These are phyloP conservation scores for Arabidopsis hybrid DNA, from an alignment of 441 rosid genomes.

Conservation along the genomic window DNA sequence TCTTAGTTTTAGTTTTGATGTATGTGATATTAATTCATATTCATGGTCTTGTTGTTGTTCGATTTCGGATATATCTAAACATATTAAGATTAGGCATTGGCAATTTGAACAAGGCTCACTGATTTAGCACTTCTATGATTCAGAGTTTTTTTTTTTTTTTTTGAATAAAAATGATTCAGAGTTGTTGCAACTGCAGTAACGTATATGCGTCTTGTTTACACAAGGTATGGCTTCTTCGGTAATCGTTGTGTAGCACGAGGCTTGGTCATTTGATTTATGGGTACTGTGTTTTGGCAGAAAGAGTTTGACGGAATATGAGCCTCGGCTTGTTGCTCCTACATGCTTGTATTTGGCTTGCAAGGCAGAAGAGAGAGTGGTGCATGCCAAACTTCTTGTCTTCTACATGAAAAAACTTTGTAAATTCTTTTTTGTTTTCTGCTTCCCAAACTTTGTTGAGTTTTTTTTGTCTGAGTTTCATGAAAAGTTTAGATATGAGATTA, in stretches of 20 bases:
- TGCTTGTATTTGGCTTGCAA: slow-evolving; percentile 97
- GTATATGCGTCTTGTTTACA: slow-evolving; percentile 94
- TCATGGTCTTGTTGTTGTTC: neutral
- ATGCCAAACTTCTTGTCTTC: slow-evolving; percentile 78
- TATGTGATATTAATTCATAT: too few species aligned
- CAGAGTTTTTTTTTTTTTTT: slow-evolving; percentile 97
- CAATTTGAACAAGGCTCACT: slow-evolving; percentile 41
- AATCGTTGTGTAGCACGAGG: neutral
- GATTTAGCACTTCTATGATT: slow-evolving; percentile 33
- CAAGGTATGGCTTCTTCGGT: slow-evolving; percentile 56
- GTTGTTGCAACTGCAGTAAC: slow-evolving; percentile 91
- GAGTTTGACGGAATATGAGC: slow-evolving; percentile 93
- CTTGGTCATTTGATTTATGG: slow-evolving; percentile 21
- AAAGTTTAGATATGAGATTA: slow-evolving; percentile 77
- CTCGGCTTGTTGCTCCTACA: slow-evolving; percentile 90
- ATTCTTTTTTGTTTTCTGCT: slow-evolving; percentile 23
- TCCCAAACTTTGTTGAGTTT: slow-evolving; percentile 28
- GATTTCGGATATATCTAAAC: slow-evolving; percentile 72
- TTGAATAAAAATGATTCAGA: slow-evolving; percentile 77
- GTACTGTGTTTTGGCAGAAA: slow-evolving; percentile 57
- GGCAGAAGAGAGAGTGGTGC: slow-evolving; percentile 98
- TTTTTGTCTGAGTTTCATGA: slow-evolving; percentile 47
- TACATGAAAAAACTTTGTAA: slow-evolving; percentile 76
- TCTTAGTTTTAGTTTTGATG: too few species aligned
- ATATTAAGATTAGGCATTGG: slow-evolving; percentile 93